A percentile compares a stretch with the other conserved stretches of the same genome.
Evolutionary conservation across 192 early-diverging fungal species (phyloP).

Genomic region (Entophlyctis helioformis): DNA sequence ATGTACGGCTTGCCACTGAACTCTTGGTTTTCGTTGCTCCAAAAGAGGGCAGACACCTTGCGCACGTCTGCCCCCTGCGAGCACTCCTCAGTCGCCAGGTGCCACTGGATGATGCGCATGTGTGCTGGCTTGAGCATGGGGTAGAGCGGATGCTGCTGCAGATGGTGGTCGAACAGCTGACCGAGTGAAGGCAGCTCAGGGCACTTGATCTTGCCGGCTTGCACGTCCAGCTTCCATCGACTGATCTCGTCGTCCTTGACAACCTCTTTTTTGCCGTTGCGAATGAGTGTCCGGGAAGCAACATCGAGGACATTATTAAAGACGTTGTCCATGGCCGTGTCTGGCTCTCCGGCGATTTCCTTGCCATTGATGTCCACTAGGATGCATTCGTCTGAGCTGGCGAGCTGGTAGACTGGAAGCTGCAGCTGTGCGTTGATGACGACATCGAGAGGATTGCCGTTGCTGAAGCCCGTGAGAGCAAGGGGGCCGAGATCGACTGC

Average conservation of each 20-base stretch:
- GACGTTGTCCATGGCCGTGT: conserved; percentile 12
- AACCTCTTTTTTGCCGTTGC: background rate
- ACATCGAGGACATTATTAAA: conserved; percentile 28
- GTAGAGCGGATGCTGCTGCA: conserved; percentile 22
- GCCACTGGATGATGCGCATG: conserved; percentile 29
- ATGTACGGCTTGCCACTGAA: no score
- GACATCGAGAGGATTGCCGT: conserved; percentile 29
- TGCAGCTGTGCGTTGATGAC: conserved; percentile 23
- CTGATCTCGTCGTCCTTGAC: no score
- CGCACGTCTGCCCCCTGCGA: no score
- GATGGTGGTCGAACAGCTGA: conserved; percentile 27
- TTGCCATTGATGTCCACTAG: conserved; percentile 2
- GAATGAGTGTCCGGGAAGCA: conserved; percentile 11
- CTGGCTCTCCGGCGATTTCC: conserved; percentile 10
- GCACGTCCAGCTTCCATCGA: background rate
- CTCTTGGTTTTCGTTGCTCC: no score
- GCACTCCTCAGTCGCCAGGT: conserved; percentile 31
- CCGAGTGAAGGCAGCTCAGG: conserved; percentile 19
- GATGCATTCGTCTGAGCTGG: conserved; percentile 6
- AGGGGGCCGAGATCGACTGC: background rate
- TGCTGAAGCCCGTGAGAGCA: background rate
- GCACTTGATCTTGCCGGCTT: background rate
- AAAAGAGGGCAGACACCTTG: no score
- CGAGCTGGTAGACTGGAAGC: conserved; percentile 14
- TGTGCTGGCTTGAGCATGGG: conserved; percentile 12